Evolutionary conservation across 805 yeast genomes (phyloP).

Genomic region (Isabelozyma heimii): DNA sequence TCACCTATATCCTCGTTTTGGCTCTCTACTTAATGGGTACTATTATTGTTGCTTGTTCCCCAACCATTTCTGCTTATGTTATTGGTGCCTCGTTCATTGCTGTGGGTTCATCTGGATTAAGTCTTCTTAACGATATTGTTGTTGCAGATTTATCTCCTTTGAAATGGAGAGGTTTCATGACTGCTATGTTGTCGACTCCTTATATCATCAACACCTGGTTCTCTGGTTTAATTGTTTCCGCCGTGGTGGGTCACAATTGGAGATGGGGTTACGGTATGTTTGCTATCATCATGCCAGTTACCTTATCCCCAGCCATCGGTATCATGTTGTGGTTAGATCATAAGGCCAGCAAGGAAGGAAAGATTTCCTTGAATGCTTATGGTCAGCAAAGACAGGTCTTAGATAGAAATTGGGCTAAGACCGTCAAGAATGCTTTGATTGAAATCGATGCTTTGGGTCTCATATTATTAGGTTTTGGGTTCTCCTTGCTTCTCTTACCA

Average conservation of each 20-base stretch:
- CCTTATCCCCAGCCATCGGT: slow-evolving; percentile 28
- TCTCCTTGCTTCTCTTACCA: slow-evolving; percentile 36
- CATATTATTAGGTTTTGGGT: slow-evolving; percentile 36
- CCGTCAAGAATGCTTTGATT: slow-evolving; percentile 13
- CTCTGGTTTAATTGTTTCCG: slow-evolving; percentile 36
- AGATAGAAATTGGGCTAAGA: slow-evolving; percentile 1
- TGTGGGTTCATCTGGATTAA: slow-evolving; percentile 18
- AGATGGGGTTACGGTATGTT: slow-evolving; percentile 55
- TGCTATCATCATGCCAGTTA: slow-evolving; percentile 44
- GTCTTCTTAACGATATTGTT: slow-evolving; percentile 13
- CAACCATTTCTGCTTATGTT: slow-evolving; percentile 18
- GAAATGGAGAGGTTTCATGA: slow-evolving; percentile 20
- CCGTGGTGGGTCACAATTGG: slow-evolving; percentile 39
- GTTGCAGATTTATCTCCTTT: slow-evolving; percentile 23
- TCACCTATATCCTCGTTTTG: slow-evolving; percentile 13
- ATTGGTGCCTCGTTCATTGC: slow-evolving; percentile 18
- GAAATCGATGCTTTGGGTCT: slow-evolving; percentile 40
- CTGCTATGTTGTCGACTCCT: slow-evolving; percentile 29
- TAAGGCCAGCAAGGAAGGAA: slow-evolving; percentile 18
- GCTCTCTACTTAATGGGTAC: slow-evolving; percentile 17
- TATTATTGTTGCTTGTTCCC: slow-evolving; percentile 16
- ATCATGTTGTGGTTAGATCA: slow-evolving; percentile 30
- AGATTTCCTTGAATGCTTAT: background rate
- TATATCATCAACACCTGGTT: slow-evolving; percentile 42
- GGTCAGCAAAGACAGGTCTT: background rate